Conservation (phyloP, 2,329 filamentous ascomycete species). For the Fusarium oxysporum region DNA sequence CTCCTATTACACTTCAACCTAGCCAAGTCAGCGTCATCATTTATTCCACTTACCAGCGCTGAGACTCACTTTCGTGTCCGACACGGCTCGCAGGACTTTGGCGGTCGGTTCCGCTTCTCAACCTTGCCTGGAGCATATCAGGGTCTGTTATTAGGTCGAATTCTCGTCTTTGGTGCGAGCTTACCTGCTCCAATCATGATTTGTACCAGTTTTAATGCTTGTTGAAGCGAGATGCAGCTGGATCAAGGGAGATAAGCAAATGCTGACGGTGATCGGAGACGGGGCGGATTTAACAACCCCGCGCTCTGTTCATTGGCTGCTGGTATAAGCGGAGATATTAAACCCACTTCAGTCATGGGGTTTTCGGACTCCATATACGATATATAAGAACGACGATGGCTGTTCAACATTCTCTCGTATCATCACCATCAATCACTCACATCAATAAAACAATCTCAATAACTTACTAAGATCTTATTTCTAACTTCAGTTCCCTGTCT, state of each 20-base stretch:
- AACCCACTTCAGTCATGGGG: not conserved
- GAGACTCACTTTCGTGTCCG: constrained; percentile 48
- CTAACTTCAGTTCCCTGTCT: not conserved
- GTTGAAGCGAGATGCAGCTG: too few species aligned
- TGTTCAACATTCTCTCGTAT: rapidly evolving
- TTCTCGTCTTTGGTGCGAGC: too few species aligned
- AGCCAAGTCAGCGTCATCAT: not conserved
- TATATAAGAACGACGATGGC: not conserved
- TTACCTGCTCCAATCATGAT: constrained; percentile 4
- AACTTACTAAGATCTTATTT: too few species aligned
- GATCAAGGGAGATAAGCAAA: constrained; percentile 14
- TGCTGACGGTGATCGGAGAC: not conserved
- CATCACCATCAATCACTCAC: not conserved
- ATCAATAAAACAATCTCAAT: too few species aligned
- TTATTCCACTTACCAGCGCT: too few species aligned
- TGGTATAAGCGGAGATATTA: constrained; percentile 28
- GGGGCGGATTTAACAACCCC: constrained; percentile 38
- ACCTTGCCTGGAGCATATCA: constrained; percentile 16
- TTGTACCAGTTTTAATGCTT: rapidly evolving
- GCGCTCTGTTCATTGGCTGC: not conserved
- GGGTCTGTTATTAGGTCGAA: too few species aligned
- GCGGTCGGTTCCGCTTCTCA: constrained; percentile 51
- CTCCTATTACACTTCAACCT: constrained; percentile 51
- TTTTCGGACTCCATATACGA: not conserved
- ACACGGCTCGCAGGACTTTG: constrained; percentile 51